Percentiles rank a stretch among this genome's conserved stretches.
phyloP scores from a whole-genome alignment of 139 green algal species.

The Chlamydomonas urium region DNA sequence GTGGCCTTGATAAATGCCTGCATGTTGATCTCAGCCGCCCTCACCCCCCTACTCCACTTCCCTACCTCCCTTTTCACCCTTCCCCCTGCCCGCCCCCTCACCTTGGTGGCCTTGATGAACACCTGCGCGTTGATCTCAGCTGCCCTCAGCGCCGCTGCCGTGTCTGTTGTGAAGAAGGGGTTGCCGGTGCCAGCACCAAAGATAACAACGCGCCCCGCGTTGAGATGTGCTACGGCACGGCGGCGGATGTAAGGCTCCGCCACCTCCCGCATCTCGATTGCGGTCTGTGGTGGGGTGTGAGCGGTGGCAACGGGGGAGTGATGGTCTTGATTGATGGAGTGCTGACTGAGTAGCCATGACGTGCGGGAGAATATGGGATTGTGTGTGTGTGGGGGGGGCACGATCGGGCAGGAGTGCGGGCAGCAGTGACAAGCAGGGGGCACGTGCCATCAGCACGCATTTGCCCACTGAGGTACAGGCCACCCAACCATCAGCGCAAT shows the following conservation, averaged over 20 bases:
- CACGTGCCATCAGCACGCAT: too few relatives aligned
- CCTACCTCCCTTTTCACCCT: too few relatives aligned
- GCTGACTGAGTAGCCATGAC: too few relatives aligned
- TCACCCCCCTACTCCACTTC: too few relatives aligned
- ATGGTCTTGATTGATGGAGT: too few relatives aligned
- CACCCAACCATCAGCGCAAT: too few relatives aligned
- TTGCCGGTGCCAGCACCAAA: slow-evolving; percentile 95
- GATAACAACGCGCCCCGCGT: slow-evolving; percentile 92
- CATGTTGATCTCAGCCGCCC: slow-evolving; percentile 92
- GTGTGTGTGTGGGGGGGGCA: too few relatives aligned
- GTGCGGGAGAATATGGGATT: too few relatives aligned
- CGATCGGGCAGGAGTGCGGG: too few relatives aligned
- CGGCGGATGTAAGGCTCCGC: slow-evolving; percentile 97
- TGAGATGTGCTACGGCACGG: slow-evolving; percentile 89
- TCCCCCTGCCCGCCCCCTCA: slow-evolving; percentile 6
- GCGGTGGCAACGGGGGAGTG: too few relatives aligned
- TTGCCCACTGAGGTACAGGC: too few relatives aligned
- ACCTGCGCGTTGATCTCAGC: slow-evolving; percentile 92
- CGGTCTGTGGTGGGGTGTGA: slow-evolving; percentile 56
- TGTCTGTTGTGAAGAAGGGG: slow-evolving; percentile 99
- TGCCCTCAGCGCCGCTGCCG: slow-evolving; percentile 87
- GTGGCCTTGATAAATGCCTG: slow-evolving; percentile 90
- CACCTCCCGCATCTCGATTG: slow-evolving; percentile 94
- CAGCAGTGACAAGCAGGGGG: too few relatives aligned
- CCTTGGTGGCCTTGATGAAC: slow-evolving; percentile 90